Conservation (phyloP, 2,329 filamentous ascomycete species). For the Chrysosporium queenslandicum region DNA sequence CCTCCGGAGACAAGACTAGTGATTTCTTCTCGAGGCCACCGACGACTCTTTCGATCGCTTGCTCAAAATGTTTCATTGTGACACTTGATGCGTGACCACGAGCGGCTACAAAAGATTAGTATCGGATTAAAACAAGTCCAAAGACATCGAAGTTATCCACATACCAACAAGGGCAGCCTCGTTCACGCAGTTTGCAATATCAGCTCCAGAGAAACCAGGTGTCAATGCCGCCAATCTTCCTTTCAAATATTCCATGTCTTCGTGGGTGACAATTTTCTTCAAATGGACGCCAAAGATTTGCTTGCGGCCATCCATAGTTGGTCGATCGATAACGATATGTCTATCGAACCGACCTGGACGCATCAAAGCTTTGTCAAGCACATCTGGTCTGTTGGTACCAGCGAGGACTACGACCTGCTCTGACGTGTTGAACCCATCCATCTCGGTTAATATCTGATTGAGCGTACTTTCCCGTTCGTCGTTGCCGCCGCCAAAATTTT, state of each 20-base stretch:
- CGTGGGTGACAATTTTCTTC: constrained; percentile 85
- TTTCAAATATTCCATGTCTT: constrained; percentile 77
- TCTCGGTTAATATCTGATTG: constrained; percentile 97
- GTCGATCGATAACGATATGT: constrained; percentile 88
- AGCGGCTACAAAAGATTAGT: constrained; percentile 52
- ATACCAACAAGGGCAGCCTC: constrained; percentile 91
- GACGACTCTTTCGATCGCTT: constrained; percentile 93
- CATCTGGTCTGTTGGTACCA: constrained; percentile 89
- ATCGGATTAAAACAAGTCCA: not conserved
- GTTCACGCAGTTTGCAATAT: constrained; percentile 97
- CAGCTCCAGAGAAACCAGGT: constrained; percentile 91
- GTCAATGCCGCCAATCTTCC: constrained; percentile 86
- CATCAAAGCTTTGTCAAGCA: constrained; percentile 92
- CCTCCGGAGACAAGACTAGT: constrained; percentile 78
- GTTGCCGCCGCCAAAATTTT: constrained; percentile 78
- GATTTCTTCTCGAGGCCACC: constrained; percentile 97
- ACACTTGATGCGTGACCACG: constrained; percentile 71
- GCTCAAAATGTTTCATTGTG: constrained; percentile 84
- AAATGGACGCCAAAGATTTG: constrained; percentile 95
- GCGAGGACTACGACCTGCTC: constrained; percentile 95
- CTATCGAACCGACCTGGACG: constrained; percentile 93
- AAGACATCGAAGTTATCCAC: constrained; percentile 26
- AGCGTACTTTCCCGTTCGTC: constrained; percentile 95
- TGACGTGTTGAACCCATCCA: constrained; percentile 97
- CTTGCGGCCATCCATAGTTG: constrained; percentile 91